Evolutionary conservation across 805 yeast genomes (phyloP).

Genomic region (Clavispora carvajalis): DNA sequence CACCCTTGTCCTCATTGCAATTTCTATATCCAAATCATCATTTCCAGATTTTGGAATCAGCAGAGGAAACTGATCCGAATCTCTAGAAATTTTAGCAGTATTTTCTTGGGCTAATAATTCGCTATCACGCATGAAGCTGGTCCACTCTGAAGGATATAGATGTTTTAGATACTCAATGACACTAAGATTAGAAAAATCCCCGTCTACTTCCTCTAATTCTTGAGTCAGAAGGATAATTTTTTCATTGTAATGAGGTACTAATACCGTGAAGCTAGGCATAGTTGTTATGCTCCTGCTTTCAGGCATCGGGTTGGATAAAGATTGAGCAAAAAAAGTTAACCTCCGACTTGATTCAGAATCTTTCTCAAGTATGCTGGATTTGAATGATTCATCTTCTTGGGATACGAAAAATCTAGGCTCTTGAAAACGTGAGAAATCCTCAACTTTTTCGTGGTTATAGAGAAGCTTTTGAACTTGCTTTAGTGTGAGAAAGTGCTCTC

Average conservation of each 20-base stretch:
- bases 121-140: slow-evolving; percentile 93
- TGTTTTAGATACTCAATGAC: slow-evolving; percentile 91
- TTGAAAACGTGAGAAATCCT: slow-evolving; percentile 19
- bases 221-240: slow-evolving; percentile 89
- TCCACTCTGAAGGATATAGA: slow-evolving; percentile 96
- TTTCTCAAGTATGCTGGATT: slow-evolving; percentile 50
- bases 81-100: background rate
- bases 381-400: slow-evolving; percentile 71
- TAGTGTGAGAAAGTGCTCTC: slow-evolving; percentile 70
- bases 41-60: too few species aligned
- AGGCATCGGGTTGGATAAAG: slow-evolving; percentile 79
- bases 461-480: slow-evolving; percentile 67
- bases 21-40: slow-evolving; percentile 84
- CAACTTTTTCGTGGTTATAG: slow-evolving; percentile 41
- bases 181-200: slow-evolving; percentile 92
- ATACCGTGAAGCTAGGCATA: slow-evolving; percentile 39
- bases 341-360: slow-evolving; percentile 79
- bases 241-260: slow-evolving; percentile 95
- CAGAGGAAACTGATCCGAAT: too few species aligned
- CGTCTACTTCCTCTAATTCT: slow-evolving; percentile 96
- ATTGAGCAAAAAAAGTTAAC: slow-evolving; percentile 85
- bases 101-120: slow-evolving; percentile 86
- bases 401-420: slow-evolving; percentile 79
- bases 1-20: slow-evolving; percentile 90
- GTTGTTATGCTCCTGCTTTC: slow-evolving; percentile 41